Evolutionary conservation across 192 early-diverging fungal species (phyloP), one percentile per base, ranked within the genome.

Genomic region (Backusella westeae): DNA sequence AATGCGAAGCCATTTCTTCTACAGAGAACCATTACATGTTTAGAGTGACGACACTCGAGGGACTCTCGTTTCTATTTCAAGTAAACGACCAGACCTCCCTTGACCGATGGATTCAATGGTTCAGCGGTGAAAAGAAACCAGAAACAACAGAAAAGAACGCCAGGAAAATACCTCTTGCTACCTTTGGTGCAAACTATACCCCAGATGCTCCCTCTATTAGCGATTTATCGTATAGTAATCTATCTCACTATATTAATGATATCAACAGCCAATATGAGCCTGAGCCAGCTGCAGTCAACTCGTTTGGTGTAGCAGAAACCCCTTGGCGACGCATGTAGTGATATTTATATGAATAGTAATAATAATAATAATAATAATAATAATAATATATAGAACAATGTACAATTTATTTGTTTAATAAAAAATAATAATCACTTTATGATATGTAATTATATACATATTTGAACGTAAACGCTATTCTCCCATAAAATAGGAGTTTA

Each of bases 81-180:
- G 80, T 81, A 32, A 49, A 39, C 34, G 80, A 81, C 23, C 41
- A 56, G 26, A 9, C 19, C 29, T 66, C 80, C 5, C 46, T 81
- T 3, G 67, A 77, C 6, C 56, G 76, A 29, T 81, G 80, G 80
- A 36, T 77, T 2, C 21, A 36, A 0, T 77, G 80, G 80, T 77
- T 81, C 26, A 77, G 77, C 7, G 72, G 73, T 12, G 38, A 39
- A 10, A 21, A 38, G n/a, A 34, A 39, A 49, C 21, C 35, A 75
- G 14, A 15, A 9, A 70, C 36, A 56, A 41, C 35, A 7, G 34
- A 38, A 52, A 49, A 34, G 46, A 35, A 4, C 36, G 14, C 3
- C 19, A 63, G 29, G 12, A 63, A 63, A 63, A 63, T 63, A 29
- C 56, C 56, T 63, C 56, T 63, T 63, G 34, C 34, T 73, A 34